Evolutionary conservation across 257 asterid genomes (phyloP).

Genomic region (Pogostemon cablin): DNA sequence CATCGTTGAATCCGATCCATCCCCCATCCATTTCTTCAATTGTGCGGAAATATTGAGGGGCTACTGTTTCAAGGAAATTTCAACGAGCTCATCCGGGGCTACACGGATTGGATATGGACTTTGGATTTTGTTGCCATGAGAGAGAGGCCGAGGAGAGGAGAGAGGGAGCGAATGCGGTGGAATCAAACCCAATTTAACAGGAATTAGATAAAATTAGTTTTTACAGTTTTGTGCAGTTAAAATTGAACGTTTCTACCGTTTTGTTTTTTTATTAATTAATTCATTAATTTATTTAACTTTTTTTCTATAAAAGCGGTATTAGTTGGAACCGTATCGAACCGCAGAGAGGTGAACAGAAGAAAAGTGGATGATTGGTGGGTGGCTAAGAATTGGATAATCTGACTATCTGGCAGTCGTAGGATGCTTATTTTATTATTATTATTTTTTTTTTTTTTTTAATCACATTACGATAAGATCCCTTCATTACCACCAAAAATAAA

Average conservation of each 20-base stretch:
- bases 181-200: constrained; percentile 29
- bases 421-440: not conserved
- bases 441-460: too few relatives aligned
- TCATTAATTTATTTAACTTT: not conserved
- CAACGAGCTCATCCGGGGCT: constrained; percentile 24
- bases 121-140: constrained; percentile 26
- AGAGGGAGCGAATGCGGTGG: constrained; percentile 30
- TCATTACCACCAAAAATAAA: too few relatives aligned
- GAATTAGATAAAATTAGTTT: constrained; percentile 38
- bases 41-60: constrained; percentile 5
- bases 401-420: too few relatives aligned
- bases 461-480: too few relatives aligned
- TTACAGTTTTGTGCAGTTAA: constrained; percentile 39
- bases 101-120: constrained; percentile 38
- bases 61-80: not conserved
- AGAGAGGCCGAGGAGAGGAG: constrained; percentile 4
- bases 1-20: constrained; percentile 49
- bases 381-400: not conserved
- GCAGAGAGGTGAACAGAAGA: constrained; percentile 17
- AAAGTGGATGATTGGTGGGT: constrained; percentile 19
- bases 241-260: not conserved
- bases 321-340: constrained; percentile 19
- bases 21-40: constrained; percentile 61
- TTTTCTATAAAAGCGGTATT: not conserved
- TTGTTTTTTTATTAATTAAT: not conserved